These are phyloP conservation scores for Pseudophaeomoniella oleicola DNA, from an alignment of 2,329 filamentous ascomycete genomes.

Conservation along the genomic window DNA sequence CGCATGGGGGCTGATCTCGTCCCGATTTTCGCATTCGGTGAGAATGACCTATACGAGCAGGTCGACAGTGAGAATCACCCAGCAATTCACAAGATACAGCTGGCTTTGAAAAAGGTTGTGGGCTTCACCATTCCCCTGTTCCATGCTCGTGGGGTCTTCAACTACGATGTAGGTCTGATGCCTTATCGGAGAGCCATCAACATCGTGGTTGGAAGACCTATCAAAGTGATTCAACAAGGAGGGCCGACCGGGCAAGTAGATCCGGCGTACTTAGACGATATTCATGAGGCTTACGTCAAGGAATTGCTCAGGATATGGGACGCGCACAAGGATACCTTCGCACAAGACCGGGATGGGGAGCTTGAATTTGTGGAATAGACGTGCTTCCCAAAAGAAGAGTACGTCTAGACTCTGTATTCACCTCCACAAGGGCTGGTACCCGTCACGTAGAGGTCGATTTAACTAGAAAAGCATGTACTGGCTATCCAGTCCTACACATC, in stretches of 20 bases:
- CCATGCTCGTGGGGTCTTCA: slow-evolving; percentile 84
- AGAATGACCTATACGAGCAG: slow-evolving; percentile 94
- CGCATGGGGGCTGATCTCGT: slow-evolving; percentile 87
- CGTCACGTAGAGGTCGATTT: too few species aligned
- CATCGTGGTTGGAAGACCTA: slow-evolving; percentile 74
- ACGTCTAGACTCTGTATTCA: too few species aligned
- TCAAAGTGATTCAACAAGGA: slow-evolving; percentile 47
- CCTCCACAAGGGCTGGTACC: too few species aligned
- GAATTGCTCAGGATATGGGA: slow-evolving; percentile 36
- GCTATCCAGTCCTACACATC: too few species aligned
- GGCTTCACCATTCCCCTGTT: slow-evolving; percentile 89
- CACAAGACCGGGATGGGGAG: slow-evolving; percentile 25
- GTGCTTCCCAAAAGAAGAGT: too few species aligned
- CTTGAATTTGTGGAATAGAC: slow-evolving; percentile 26
- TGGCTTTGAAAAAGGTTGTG: slow-evolving; percentile 69
- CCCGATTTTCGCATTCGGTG: slow-evolving; percentile 81
- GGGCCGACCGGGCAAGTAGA: slow-evolving; percentile 50
- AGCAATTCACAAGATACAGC: slow-evolving; percentile 63
- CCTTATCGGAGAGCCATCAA: slow-evolving; percentile 81
- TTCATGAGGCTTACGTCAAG: slow-evolving; percentile 64
- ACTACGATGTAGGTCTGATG: slow-evolving; percentile 94
- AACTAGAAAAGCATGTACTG: too few species aligned
- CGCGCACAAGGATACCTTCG: slow-evolving; percentile 30
- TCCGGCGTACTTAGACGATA: slow-evolving; percentile 60
- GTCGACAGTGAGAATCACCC: slow-evolving; percentile 64